These are phyloP conservation scores for Nadsonia commutata DNA, from an alignment of 1,139 yeast genomes.

Conservation along the genomic window DNA sequence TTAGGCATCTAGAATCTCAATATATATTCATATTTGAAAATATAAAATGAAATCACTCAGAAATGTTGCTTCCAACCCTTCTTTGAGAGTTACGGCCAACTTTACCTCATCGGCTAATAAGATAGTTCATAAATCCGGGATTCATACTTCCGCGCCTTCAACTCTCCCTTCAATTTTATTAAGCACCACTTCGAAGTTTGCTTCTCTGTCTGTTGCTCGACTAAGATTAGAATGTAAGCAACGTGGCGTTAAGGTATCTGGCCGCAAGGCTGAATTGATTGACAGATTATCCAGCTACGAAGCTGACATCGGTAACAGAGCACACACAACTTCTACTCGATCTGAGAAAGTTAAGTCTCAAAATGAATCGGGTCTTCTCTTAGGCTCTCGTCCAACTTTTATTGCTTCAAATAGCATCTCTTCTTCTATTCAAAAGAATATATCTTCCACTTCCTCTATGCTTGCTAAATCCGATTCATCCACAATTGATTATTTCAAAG, in stretches of 20 bases:
- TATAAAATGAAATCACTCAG: not conserved
- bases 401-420: not conserved
- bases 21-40: too few relatives aligned
- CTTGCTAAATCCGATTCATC: constrained; percentile 28
- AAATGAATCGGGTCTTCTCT: constrained; percentile 2
- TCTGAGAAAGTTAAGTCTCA: too few relatives aligned
- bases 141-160: constrained; percentile 19
- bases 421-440: not conserved
- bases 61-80: not conserved
- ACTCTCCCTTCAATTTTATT: constrained; percentile 22
- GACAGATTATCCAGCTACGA: constrained; percentile 31
- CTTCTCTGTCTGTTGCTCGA: constrained; percentile 32
- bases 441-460: not conserved
- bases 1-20: too few relatives aligned
- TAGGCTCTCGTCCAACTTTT: not conserved
- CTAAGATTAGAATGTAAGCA: constrained; percentile 39
- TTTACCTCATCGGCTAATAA: not conserved
- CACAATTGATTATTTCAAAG: constrained; percentile 27
- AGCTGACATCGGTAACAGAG: constrained; percentile 20
- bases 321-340: constrained; percentile 2
- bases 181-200: constrained; percentile 15
- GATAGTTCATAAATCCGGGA: not conserved
- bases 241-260: constrained; percentile 41
- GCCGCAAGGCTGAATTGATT: constrained; percentile 39
- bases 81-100: not conserved